phyloP scores from a whole-genome alignment of 495 filamentous ascomycete genomes.

The Xylona heveae region DNA sequence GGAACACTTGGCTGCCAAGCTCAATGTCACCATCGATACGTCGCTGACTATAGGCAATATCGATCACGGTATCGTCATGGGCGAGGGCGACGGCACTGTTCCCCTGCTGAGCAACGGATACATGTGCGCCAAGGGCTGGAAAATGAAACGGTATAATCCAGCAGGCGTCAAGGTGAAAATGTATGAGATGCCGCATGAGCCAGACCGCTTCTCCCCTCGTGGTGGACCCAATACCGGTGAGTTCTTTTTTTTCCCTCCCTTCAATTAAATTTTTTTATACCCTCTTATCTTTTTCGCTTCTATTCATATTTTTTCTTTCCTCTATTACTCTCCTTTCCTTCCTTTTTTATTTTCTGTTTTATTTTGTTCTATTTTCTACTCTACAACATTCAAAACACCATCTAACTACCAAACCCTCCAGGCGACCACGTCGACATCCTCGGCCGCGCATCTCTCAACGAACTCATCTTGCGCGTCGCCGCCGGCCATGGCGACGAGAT shows the following conservation, averaged over 20 bases:
- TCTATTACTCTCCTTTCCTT: background rate
- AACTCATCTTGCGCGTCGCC: constrained; percentile 70
- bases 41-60: constrained; percentile 35
- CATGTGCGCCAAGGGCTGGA: constrained; percentile 93
- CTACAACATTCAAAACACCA: too few species aligned
- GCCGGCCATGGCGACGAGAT: constrained; percentile 73
- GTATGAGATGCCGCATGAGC: constrained; percentile 92
- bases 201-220: constrained; percentile 72
- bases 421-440: constrained; percentile 95
- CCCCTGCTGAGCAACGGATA: constrained; percentile 74
- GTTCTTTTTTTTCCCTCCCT: constrained; percentile 3
- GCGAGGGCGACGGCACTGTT: constrained; percentile 91
- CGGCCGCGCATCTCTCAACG: constrained; percentile 71
- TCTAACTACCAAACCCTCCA: constrained; percentile 8
- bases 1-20: constrained; percentile 40
- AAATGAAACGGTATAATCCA: constrained; percentile 83
- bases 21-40: constrained; percentile 87
- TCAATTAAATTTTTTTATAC: too few species aligned
- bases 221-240: constrained; percentile 82
- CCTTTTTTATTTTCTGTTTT: background rate
- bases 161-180: constrained; percentile 60
- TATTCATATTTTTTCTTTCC: background rate
- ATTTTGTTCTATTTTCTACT: constrained; percentile 1
- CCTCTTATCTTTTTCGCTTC: background rate
- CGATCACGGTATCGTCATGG: constrained; percentile 79